phyloP scores from a whole-genome alignment of 805 yeast genomes.

The Saccharomycopsis sp. region DNA sequence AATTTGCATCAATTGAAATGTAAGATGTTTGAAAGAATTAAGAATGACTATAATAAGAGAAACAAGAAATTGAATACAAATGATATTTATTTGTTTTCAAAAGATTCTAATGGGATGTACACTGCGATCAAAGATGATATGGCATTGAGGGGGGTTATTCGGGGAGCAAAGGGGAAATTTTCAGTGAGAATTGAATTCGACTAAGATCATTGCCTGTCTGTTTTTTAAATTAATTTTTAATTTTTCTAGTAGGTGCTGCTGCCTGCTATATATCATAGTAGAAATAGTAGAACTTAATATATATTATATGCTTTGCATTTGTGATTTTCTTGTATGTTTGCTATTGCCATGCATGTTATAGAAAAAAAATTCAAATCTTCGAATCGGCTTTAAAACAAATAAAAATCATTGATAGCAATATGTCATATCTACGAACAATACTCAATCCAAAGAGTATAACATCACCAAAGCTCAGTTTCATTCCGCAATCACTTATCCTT shows the following conservation, averaged over 20 bases:
- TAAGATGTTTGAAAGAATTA: conserved; percentile 17
- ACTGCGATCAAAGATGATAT: conserved; percentile 18
- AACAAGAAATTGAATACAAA: conserved; percentile 8
- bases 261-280: no score
- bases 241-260: no score
- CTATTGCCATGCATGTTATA: no score
- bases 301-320: no score
- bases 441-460: conserved; percentile 7
- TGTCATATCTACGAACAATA: conserved; percentile 10
- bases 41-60: conserved; percentile 14
- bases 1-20: conserved; percentile 16
- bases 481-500: conserved; percentile 9
- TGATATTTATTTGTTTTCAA: conserved; percentile 14
- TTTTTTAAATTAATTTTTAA: neutral
- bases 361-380: no score
- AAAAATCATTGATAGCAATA: no score
- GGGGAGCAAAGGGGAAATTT: conserved; percentile 17
- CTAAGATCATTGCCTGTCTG: conserved; percentile 3
- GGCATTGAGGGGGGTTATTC: conserved; percentile 15
- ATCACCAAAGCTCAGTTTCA: conserved; percentile 1
- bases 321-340: no score
- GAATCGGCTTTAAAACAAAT: no score
- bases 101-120: conserved; percentile 20
- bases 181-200: conserved; percentile 21
- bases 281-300: no score